Conservation (phyloP, 805 yeast genomes). For the Lipomyces orientalis region DNA sequence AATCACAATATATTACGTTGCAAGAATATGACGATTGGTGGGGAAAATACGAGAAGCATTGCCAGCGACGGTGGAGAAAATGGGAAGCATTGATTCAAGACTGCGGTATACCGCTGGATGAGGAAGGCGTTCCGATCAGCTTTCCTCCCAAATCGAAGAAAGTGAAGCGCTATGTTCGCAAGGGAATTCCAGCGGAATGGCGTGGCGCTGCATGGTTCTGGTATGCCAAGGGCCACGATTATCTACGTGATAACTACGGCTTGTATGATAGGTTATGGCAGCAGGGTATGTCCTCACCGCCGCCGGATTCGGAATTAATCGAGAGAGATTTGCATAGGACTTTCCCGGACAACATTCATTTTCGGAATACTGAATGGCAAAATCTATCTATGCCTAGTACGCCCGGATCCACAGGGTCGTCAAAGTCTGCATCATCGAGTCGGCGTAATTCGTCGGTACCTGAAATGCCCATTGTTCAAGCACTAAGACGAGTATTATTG, state of each 20-base stretch:
- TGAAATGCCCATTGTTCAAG: conserved; percentile 70
- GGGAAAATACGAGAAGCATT: conserved; percentile 65
- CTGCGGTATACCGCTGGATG: conserved; percentile 60
- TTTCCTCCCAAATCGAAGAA: conserved; percentile 83
- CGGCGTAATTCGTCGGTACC: conserved; percentile 38
- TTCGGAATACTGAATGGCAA: conserved; percentile 52
- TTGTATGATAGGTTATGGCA: conserved; percentile 71
- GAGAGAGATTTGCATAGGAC: conserved; percentile 94
- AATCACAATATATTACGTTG: conserved; percentile 57
- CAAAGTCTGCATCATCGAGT: conserved; percentile 5
- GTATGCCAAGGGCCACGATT: conserved; percentile 83
- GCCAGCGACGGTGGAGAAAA: conserved; percentile 68
- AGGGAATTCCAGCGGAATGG: conserved; percentile 97
- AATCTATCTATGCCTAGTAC: conserved; percentile 18
- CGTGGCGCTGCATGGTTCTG: conserved; percentile 97
- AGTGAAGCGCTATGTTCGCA: conserved; percentile 78
- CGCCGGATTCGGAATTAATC: conserved; percentile 85
- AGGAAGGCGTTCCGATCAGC: conserved; percentile 59
- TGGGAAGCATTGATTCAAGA: conserved; percentile 74
- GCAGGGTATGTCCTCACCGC: conserved; percentile 60
- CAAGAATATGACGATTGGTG: conserved; percentile 78
- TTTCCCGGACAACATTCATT: conserved; percentile 89
- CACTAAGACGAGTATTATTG: conserved; percentile 77
- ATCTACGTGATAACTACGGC: conserved; percentile 59
- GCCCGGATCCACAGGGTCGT: conserved; percentile 15